A percentile compares a stretch with the other conserved stretches of the same genome.
These are phyloP conservation scores for Naematelia aurantialba DNA, from an alignment of 768 basidiomycete genomes.

Conservation along the genomic window DNA sequence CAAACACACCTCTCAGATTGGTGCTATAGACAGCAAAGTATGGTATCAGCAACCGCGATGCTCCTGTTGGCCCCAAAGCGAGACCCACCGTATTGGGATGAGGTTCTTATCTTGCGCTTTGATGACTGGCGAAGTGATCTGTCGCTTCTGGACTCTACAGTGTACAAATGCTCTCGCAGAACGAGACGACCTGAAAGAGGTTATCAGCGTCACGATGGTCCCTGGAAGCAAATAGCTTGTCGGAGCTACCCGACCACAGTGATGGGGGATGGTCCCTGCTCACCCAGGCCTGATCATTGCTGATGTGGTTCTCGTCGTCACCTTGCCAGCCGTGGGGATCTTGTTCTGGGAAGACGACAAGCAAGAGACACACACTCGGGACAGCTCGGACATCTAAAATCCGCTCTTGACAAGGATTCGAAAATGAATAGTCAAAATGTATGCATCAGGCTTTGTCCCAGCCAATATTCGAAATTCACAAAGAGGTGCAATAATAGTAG, in stretches of 20 bases:
- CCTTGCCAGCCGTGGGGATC: not conserved
- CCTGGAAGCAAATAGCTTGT: not conserved
- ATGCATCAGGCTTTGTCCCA: too few species aligned
- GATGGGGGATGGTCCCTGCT: not conserved
- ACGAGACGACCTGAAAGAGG: not conserved
- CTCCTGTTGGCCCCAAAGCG: not conserved
- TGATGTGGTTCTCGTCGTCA: not conserved
- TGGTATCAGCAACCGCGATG: too few species aligned
- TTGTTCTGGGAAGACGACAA: not conserved
- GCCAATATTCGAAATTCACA: too few species aligned
- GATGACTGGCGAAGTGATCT: not conserved
- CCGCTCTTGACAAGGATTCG: not conserved
- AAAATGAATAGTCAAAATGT: not conserved
- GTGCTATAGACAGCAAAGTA: conserved; percentile 15
- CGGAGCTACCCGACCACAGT: not conserved
- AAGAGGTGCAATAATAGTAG: too few species aligned
- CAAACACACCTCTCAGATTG: conserved; percentile 30
- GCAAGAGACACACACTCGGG: not conserved
- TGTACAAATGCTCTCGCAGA: not conserved
- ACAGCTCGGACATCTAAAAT: not conserved
- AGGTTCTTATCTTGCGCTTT: conserved; percentile 30
- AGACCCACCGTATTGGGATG: conserved; percentile 34
- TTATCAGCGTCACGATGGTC: not conserved
- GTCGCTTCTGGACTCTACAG: not conserved
- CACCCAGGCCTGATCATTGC: not conserved